A percentile compares a stretch with the other conserved stretches of the same genome.
Evolutionary conservation across 345 rosid genomes (phyloP).

Genomic region (Dimocarpus longan): DNA sequence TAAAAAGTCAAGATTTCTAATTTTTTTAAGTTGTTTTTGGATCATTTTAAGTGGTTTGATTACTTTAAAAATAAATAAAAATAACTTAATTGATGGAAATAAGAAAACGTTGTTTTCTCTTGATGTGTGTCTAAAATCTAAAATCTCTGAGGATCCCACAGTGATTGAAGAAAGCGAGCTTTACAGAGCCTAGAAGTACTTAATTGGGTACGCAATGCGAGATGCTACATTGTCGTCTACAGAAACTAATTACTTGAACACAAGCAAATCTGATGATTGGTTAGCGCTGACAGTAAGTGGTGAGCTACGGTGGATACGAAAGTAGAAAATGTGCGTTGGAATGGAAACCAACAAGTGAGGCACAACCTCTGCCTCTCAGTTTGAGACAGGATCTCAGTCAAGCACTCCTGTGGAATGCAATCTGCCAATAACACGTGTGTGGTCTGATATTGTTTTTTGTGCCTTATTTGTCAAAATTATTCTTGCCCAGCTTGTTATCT

Average conservation of each 20-base stretch:
- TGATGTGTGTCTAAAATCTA: background rate
- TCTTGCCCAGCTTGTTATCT: constrained; percentile 8
- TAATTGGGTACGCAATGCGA: too few relatives aligned
- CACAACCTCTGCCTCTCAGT: constrained; percentile 9
- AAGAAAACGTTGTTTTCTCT: background rate
- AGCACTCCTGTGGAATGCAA: background rate
- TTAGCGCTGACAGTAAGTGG: constrained; percentile 14
- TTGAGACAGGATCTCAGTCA: background rate
- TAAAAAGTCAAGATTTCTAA: too few relatives aligned
- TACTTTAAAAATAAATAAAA: too few relatives aligned
- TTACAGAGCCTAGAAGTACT: too few relatives aligned
- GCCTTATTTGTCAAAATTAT: background rate
- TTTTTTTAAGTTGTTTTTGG: too few relatives aligned
- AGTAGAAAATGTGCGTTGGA: constrained; percentile 3
- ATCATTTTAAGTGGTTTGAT: too few relatives aligned
- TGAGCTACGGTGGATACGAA: constrained; percentile 4
- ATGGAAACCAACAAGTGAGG: constrained; percentile 3
- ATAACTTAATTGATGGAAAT: background rate
- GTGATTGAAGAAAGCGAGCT: background rate
- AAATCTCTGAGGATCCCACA: background rate
- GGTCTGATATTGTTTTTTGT: background rate
- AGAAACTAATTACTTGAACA: too few relatives aligned
- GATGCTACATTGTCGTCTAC: too few relatives aligned
- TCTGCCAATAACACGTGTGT: background rate
- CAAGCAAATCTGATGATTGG: background rate